Evolutionary conservation across 2,329 filamentous ascomycete species (phyloP), one percentile per base, ranked within the genome.

Genomic region (Alternaria alternata): DNA sequence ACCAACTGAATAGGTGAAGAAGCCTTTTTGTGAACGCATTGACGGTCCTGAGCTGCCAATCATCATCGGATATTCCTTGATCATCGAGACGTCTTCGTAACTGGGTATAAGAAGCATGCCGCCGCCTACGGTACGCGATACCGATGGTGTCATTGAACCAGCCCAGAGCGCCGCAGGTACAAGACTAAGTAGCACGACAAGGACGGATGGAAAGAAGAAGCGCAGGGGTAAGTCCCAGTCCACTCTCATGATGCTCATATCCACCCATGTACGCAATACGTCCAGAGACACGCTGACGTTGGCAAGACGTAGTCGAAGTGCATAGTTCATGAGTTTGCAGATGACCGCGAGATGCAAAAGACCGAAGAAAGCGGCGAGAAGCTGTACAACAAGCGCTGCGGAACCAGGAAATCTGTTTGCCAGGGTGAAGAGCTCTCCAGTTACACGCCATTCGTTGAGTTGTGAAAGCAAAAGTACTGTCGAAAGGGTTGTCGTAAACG

Each of bases 191-290:
- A 72, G 64, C 28, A 72, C 68, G 11, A 65, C 55, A 4, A 68
- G 59, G 2, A 69, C 24, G 0, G 69, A 66, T 1, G 70, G 69
- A 48, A 73, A 68, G 63, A 74, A 73, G 61, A 72, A 71, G 34
- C 71, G 68, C 11, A 73, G 63, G 28, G 70, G 71, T 2, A 74
- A 62, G 43, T 73, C 69, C 71, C 70, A 73, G 30, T 74, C 68
- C 30, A 74, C 56, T 14, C 68, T 59, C 16, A 69, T 64, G 30
- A 70, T 66, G 38, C 54, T 71, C 58, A 72, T 64, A 22, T 72
- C 67, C 32, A 74, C 66, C 72, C 72, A 74, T 16, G 69, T 70
- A 12, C 72, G 68, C 36, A 73, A 53, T 1, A 70, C 59, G 54
- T 73, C 70, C 43, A 74, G 59, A 3, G 69, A 69, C 14, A 74